Evolutionary conservation across 176 grass and related monocot genomes (phyloP).

Genomic region (Poa annua): DNA sequence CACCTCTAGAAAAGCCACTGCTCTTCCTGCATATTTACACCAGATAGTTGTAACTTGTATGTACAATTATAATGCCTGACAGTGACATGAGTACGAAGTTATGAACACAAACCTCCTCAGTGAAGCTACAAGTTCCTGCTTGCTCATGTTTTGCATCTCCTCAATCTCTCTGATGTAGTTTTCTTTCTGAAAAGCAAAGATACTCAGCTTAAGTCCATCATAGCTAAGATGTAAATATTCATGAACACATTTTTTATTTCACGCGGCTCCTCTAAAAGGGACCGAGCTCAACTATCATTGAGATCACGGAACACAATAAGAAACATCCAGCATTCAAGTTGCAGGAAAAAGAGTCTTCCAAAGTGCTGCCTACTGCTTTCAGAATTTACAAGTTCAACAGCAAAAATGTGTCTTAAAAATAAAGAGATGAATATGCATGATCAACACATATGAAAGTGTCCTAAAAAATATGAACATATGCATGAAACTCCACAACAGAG

Average conservation of each 20-base stretch:
- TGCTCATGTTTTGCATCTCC: constrained; percentile 85
- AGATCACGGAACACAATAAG: too few relatives aligned
- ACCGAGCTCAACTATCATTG: too few relatives aligned
- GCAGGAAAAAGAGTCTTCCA: too few relatives aligned
- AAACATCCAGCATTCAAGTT: too few relatives aligned
- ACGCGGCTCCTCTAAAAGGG: too few relatives aligned
- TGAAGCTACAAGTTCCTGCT: constrained; percentile 77
- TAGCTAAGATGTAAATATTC: neutral
- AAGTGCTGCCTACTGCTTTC: too few relatives aligned
- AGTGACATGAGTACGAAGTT: constrained; percentile 12
- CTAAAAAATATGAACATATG: neutral
- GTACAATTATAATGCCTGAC: constrained; percentile 24
- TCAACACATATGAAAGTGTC: neutral
- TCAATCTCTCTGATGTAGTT: constrained; percentile 72
- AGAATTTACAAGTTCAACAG: too few relatives aligned
- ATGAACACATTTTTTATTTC: neutral
- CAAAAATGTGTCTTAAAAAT: too few relatives aligned
- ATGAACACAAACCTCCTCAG: constrained; percentile 70
- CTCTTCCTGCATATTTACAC: constrained; percentile 71
- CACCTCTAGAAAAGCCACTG: constrained; percentile 92
- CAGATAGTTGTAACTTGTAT: constrained; percentile 9
- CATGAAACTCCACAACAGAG: neutral
- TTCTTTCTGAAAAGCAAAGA: constrained; percentile 54
- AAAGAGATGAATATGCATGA: too few relatives aligned
- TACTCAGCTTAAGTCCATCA: constrained; percentile 18